These are phyloP conservation scores for Anacardium occidentale DNA, from an alignment of 345 rosid genomes.

Conservation along the genomic window DNA sequence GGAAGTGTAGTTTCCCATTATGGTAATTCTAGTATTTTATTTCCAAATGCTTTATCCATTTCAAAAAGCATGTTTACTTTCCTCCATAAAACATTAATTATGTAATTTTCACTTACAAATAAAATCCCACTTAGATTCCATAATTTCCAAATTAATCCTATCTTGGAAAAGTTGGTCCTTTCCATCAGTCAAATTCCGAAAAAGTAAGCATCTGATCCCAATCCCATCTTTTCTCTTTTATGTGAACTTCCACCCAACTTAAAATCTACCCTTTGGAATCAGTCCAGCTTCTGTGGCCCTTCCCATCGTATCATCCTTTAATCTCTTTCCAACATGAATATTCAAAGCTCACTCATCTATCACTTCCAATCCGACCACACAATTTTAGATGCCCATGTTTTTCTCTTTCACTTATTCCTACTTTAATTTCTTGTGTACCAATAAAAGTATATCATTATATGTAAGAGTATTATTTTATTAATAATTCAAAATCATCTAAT, in stretches of 20 bases:
- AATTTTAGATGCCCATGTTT: neutral
- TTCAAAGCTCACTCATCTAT: constrained; percentile 17
- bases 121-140: neutral
- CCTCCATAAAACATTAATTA: constrained; percentile 8
- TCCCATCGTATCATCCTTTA: constrained; percentile 18
- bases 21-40: neutral
- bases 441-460: no score
- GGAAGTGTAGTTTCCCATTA: neutral
- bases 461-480: no score
- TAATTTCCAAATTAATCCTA: constrained; percentile 10
- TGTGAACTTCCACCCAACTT: constrained; percentile 23
- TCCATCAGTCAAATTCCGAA: constrained; percentile 21
- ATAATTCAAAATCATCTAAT: no score
- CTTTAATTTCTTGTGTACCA: no score
- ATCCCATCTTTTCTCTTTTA: constrained; percentile 7
- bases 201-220: constrained; percentile 46
- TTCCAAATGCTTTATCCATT: constrained; percentile 15
- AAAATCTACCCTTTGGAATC: constrained; percentile 27
- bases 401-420: neutral
- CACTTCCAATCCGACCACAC: neutral
- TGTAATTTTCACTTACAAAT: no score
- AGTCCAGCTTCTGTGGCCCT: constrained; percentile 21
- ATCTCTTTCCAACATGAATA: constrained; percentile 29
- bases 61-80: constrained; percentile 7
- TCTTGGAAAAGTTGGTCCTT: constrained; percentile 7